Evolutionary conservation across 2,329 filamentous ascomycete genomes (phyloP).

Genomic region (Cercospora citrullina): DNA sequence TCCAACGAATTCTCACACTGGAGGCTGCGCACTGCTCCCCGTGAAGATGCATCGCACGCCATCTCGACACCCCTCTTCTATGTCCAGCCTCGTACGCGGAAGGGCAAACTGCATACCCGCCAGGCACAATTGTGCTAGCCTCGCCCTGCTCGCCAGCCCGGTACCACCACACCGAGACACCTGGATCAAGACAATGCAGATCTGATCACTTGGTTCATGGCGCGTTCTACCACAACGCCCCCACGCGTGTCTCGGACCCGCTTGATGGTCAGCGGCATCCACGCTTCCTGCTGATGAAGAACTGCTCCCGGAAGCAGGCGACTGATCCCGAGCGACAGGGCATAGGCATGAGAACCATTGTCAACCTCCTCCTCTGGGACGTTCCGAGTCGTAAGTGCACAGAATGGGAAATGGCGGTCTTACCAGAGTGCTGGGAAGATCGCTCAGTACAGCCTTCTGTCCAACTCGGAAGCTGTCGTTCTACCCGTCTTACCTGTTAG

Average conservation of each 20-base stretch:
- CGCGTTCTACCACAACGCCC: not conserved
- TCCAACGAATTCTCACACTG: not conserved
- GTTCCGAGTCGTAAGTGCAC: not conserved
- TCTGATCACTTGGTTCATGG: not conserved
- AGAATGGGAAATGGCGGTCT: not conserved
- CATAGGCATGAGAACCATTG: not conserved
- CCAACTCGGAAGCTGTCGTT: not conserved
- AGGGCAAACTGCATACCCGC: constrained; percentile 4
- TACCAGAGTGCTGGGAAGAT: not conserved
- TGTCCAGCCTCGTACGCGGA: not conserved
- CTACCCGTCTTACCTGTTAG: not conserved
- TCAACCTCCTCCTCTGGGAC: not conserved
- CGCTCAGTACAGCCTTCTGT: constrained; percentile 2
- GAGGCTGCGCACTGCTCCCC: not conserved
- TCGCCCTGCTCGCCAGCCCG: not conserved
- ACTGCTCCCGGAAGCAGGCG: not conserved
- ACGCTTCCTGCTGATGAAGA: constrained; percentile 1
- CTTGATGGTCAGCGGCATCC: not conserved
- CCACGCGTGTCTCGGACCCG: not conserved
- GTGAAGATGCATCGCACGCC: not conserved
- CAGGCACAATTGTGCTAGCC: constrained; percentile 2
- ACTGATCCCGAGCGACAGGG: not conserved
- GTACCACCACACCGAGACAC: not conserved
- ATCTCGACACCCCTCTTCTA: not conserved
- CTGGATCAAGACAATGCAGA: not conserved